Percentiles rank a stretch among this genome's conserved stretches.
These are phyloP conservation scores for Scalesia atractyloides DNA, from an alignment of 129 eudicot genomes.

Conservation along the genomic window DNA sequence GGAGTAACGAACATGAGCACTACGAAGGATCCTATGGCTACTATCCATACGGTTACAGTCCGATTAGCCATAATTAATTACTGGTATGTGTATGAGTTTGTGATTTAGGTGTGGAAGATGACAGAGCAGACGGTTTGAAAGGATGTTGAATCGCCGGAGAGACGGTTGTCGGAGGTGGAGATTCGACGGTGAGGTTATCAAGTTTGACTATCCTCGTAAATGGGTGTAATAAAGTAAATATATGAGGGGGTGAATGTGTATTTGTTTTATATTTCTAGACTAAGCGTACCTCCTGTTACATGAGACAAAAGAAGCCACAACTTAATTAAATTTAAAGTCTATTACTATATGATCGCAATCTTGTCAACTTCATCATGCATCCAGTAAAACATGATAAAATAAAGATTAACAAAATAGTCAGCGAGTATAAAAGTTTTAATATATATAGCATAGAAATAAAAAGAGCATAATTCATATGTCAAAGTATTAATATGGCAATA, in stretches of 20 bases:
- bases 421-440: no score
- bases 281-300: neutral
- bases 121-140: neutral
- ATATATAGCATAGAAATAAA: no score
- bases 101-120: slow-evolving; percentile 3
- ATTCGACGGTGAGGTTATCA: slow-evolving; percentile 10
- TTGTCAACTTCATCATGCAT: no score
- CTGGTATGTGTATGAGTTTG: slow-evolving; percentile 6
- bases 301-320: no score
- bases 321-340: no score
- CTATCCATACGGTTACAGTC: slow-evolving; percentile 46
- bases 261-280: slow-evolving; percentile 7
- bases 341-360: no score
- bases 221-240: neutral
- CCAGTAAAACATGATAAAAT: no score
- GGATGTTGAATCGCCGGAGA: slow-evolving; percentile 25
- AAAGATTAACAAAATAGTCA: no score
- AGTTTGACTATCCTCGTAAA: neutral
- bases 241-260: slow-evolving; percentile 13
- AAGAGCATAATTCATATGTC: no score
- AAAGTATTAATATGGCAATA: no score
- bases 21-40: slow-evolving; percentile 61
- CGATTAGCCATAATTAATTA: slow-evolving; percentile 37
- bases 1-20: slow-evolving; percentile 82
- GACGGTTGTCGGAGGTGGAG: slow-evolving; percentile 19